These are phyloP conservation scores for Thermomucor indicae-seudaticae DNA, from an alignment of 371 early-diverging fungal genomes.

Conservation along the genomic window DNA sequence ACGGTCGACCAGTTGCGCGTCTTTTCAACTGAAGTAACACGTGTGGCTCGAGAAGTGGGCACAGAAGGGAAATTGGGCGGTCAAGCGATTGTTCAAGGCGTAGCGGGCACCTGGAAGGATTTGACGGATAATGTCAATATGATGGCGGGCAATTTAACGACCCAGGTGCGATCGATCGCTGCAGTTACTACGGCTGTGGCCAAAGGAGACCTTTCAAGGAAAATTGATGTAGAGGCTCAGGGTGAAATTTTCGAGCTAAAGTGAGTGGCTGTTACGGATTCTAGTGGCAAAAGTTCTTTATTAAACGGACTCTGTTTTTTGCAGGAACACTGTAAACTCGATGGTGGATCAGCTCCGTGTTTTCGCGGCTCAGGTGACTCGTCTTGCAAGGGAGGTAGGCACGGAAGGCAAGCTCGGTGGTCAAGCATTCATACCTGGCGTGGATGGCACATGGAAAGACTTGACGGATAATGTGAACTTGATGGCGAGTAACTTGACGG, in stretches of 20 bases:
- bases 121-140: slow-evolving; percentile 44
- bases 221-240: slow-evolving; percentile 33
- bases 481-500: slow-evolving; percentile 59
- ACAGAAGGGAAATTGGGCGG: slow-evolving; percentile 44
- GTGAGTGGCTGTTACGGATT: slow-evolving; percentile 20
- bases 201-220: slow-evolving; percentile 38
- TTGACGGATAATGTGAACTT: slow-evolving; percentile 66
- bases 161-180: slow-evolving; percentile 48
- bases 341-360: slow-evolving; percentile 46
- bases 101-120: slow-evolving; percentile 50
- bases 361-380: slow-evolving; percentile 49
- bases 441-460: slow-evolving; percentile 71
- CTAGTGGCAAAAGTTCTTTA: neutral
- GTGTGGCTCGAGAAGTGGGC: slow-evolving; percentile 39
- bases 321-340: slow-evolving; percentile 38
- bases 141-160: slow-evolving; percentile 39
- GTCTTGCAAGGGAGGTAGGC: slow-evolving; percentile 57
- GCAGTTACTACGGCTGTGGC: slow-evolving; percentile 47
- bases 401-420: slow-evolving; percentile 58
- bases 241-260: slow-evolving; percentile 47
- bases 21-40: slow-evolving; percentile 32
- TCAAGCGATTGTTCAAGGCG: slow-evolving; percentile 38
- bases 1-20: slow-evolving; percentile 39
- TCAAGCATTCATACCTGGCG: slow-evolving; percentile 51
- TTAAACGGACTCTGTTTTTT: neutral